Evolutionary conservation across 2,329 filamentous ascomycete genomes (phyloP).

Genomic region (Hyphodiscus sp.): DNA sequence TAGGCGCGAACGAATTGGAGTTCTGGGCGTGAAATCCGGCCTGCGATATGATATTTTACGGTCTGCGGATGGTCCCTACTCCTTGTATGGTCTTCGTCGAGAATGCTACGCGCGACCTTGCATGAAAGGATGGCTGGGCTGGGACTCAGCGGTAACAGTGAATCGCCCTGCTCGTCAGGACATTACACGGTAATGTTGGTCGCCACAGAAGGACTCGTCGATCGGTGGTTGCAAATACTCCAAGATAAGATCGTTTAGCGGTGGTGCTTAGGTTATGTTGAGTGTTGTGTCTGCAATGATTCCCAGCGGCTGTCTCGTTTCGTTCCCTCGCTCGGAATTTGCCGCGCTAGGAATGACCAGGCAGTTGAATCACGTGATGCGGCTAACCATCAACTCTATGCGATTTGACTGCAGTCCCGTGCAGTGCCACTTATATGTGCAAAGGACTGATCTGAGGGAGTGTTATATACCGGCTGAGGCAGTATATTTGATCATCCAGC

Average conservation of each 20-base stretch:
- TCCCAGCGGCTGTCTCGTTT: background rate
- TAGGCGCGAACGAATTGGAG: slow-evolving; percentile 21
- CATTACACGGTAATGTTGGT: background rate
- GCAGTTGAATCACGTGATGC: background rate
- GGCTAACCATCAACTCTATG: background rate
- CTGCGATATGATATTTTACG: background rate
- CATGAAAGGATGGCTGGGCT: slow-evolving; percentile 21
- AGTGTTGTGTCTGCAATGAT: background rate
- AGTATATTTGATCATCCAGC: too few species aligned
- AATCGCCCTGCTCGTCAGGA: background rate
- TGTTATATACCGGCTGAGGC: too few species aligned
- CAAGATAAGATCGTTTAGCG: background rate
- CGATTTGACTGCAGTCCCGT: background rate
- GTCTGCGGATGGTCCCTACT: slow-evolving; percentile 5
- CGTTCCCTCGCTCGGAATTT: too few species aligned
- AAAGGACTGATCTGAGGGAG: too few species aligned
- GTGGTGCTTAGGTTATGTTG: background rate
- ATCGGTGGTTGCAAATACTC: background rate
- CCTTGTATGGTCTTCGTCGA: slow-evolving; percentile 17
- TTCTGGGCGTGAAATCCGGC: background rate
- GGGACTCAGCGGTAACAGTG: slow-evolving; percentile 3
- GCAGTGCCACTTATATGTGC: too few species aligned
- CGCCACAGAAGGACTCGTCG: background rate
- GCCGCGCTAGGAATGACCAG: too few species aligned
- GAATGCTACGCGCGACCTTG: slow-evolving; percentile 27